Evolutionary conservation across 768 basidiomycete genomes (phyloP), one percentile per base, ranked within the genome.

Genomic region (Porphyrellus cyaneotinctus): DNA sequence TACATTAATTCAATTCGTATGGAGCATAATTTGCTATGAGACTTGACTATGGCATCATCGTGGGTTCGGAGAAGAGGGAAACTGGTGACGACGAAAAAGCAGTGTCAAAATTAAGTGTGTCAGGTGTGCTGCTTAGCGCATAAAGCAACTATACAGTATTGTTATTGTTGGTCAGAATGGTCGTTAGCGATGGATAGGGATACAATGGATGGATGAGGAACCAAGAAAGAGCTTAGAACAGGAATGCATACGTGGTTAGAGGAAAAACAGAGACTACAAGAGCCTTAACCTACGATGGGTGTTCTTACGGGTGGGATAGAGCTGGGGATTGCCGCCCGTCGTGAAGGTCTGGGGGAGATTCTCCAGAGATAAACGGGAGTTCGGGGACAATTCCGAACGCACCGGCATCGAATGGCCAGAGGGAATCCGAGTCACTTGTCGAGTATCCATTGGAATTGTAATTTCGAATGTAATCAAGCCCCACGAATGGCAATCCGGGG

Each of bases 391-490:
- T 78, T 51, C 83, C 84, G 70, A 90, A 90, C 31, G 83, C 82
- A 47, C 82, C 78, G 53, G 81, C 76, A 65, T 91, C 90, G 62
- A 89, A 87, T 62, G 79, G 75, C 73, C 79, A 80, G 44, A 79
- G 62, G 26, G 66, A 64, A 44, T 78, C 78, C 58, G 72, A 72
- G 37, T 76, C 76, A 35, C 50, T 53, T 37, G 57, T 49, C 17
- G 71, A 58, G 56, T 67, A 70, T 37, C 71, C 67, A 6, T 78
- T 77, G 46, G 82, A 77, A 58, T 75, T 76, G 64, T 86, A 91
- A 62, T 89, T 91, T 60, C 87, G 82, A 62, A 93, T 85, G 61
- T 81, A 93, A 60, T 93, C 91, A 30, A 92, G 75, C 11, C 89
- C 91, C 28, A 82, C 78, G 75, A 92, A 93, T 1, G 89, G 91